A percentile compares a stretch with the other conserved stretches of the same genome.
Evolutionary conservation across 768 basidiomycete genomes (phyloP).

Genomic region (Pisolithus microcarpus): DNA sequence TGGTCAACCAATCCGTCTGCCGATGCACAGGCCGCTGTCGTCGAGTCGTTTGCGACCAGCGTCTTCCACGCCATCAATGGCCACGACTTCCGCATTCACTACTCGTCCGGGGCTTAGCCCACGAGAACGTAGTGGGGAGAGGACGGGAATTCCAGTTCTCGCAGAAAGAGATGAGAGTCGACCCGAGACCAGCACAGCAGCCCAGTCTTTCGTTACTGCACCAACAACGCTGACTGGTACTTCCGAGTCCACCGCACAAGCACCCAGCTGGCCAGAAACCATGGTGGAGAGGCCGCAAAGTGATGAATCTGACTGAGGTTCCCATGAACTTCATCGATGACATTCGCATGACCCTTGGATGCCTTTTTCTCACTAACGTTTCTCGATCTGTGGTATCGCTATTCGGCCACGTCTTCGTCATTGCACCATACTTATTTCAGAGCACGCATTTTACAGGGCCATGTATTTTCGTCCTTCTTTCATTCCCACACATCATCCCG

Average conservation of each 20-base stretch:
- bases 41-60: conserved; percentile 13
- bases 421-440: conserved; percentile 28
- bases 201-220: conserved; percentile 61
- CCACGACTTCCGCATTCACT: conserved; percentile 19
- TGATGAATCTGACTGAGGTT: conserved; percentile 32
- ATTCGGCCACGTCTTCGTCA: background rate
- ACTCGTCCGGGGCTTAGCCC: conserved; percentile 8
- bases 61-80: conserved; percentile 17
- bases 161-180: conserved; percentile 32
- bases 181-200: conserved; percentile 62
- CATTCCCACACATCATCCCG: background rate
- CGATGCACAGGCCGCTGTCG: conserved; percentile 14
- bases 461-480: conserved; percentile 1
- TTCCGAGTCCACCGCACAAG: conserved; percentile 45
- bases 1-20: conserved; percentile 46
- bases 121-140: conserved; percentile 14
- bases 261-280: conserved; percentile 44
- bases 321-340: conserved; percentile 10
- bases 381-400: conserved; percentile 1
- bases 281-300: conserved; percentile 36
- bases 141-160: conserved; percentile 22
- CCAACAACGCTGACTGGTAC: conserved; percentile 51
- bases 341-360: conserved; percentile 7
- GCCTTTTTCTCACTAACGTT: conserved; percentile 3
- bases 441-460: conserved; percentile 14